Evolutionary conservation across 164 flowering plant species (phyloP).

Genomic region (Chimonanthus praecox): DNA sequence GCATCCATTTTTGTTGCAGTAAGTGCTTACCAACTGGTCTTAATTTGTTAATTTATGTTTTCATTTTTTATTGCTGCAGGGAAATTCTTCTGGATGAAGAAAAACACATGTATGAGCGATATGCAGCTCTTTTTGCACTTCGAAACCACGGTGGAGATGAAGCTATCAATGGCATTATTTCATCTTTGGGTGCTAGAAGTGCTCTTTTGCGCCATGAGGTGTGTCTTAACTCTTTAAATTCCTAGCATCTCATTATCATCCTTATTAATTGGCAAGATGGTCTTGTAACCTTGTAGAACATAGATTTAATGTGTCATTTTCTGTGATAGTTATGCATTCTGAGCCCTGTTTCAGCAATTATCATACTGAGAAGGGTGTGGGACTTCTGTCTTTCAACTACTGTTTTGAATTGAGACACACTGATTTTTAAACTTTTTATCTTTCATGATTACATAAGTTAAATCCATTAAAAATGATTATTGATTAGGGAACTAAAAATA

Average conservation of each 20-base stretch:
- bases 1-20: too few relatives aligned
- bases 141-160: constrained; percentile 73
- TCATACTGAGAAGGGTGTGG: not conserved
- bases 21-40: not conserved
- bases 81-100: constrained; percentile 77
- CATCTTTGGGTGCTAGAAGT: constrained; percentile 72
- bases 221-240: constrained; percentile 10
- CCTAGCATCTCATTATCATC: not conserved
- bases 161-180: constrained; percentile 72
- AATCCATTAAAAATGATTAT: too few relatives aligned
- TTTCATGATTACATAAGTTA: not conserved
- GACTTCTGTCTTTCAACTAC: not conserved
- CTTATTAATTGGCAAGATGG: not conserved
- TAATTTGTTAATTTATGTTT: constrained; percentile 1
- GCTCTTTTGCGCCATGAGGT: constrained; percentile 96
- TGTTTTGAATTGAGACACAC: too few relatives aligned
- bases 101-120: constrained; percentile 84
- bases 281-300: not conserved
- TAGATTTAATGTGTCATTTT: not conserved
- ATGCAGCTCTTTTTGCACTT: constrained; percentile 90
- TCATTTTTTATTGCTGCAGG: constrained; percentile 28
- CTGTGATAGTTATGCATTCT: not conserved
- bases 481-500: not conserved
- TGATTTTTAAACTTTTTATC: too few relatives aligned
- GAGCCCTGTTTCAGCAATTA: not conserved